These are phyloP conservation scores for Fusarium sp. DNA, from an alignment of 2,329 filamentous ascomycete species.

Conservation along the genomic window DNA sequence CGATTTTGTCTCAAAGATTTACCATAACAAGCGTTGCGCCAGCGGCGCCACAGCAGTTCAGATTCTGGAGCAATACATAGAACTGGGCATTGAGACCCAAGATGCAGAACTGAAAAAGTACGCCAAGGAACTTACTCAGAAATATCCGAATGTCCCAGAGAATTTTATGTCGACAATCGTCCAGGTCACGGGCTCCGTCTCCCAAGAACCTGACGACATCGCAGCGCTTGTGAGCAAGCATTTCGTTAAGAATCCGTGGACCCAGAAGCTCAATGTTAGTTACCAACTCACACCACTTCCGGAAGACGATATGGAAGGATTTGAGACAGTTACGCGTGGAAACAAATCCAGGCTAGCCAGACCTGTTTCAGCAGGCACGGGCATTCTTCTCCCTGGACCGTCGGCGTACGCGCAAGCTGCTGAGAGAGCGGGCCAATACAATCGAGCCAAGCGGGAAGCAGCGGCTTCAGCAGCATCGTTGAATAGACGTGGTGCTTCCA, in stretches of 20 bases:
- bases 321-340: slow-evolving; percentile 25
- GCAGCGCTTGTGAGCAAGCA: slow-evolving; percentile 56
- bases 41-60: slow-evolving; percentile 55
- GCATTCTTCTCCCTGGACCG: slow-evolving; percentile 6
- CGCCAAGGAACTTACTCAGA: slow-evolving; percentile 50
- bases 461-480: slow-evolving; percentile 54
- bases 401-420: slow-evolving; percentile 46
- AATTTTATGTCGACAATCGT: slow-evolving; percentile 57
- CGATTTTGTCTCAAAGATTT: slow-evolving; percentile 56
- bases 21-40: slow-evolving; percentile 53
- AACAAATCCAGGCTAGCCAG: slow-evolving; percentile 27
- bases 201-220: slow-evolving; percentile 54
- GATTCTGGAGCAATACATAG: slow-evolving; percentile 58
- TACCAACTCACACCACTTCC: slow-evolving; percentile 55
- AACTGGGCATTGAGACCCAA: slow-evolving; percentile 50
- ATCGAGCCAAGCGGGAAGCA: slow-evolving; percentile 49
- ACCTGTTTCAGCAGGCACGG: not conserved
- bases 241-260: slow-evolving; percentile 54
- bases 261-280: slow-evolving; percentile 51
- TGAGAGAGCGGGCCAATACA: slow-evolving; percentile 44
- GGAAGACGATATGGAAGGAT: slow-evolving; percentile 48
- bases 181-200: slow-evolving; percentile 52
- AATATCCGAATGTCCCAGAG: slow-evolving; percentile 56
- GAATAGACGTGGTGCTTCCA: slow-evolving; percentile 67
- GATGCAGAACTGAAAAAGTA: slow-evolving; percentile 47